Evolutionary conservation across 1,284 basidiomycete species (phyloP).

Genomic region (Malassezia nana): DNA sequence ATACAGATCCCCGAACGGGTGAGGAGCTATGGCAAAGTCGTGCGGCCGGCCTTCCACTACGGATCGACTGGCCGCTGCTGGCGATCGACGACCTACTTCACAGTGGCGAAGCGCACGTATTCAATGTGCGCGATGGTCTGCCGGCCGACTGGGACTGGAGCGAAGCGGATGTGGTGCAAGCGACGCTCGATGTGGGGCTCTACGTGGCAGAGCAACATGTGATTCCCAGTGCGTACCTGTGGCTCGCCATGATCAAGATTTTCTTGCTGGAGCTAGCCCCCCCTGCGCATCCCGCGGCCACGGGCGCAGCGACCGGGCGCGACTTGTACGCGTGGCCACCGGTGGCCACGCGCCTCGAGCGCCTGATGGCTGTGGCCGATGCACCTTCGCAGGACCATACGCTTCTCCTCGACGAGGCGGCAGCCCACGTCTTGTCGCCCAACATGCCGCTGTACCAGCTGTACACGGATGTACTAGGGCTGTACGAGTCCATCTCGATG

Average conservation of each 20-base stretch:
- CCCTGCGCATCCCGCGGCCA: constrained; percentile 16
- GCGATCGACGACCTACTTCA: constrained; percentile 68
- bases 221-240: constrained; percentile 52
- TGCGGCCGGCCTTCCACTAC: constrained; percentile 58
- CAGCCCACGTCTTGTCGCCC: constrained; percentile 18
- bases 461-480: constrained; percentile 77
- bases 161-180: constrained; percentile 67
- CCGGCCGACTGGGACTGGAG: constrained; percentile 67
- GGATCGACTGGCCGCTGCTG: constrained; percentile 62
- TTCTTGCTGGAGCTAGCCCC: constrained; percentile 65
- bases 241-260: constrained; percentile 75
- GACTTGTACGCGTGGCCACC: constrained; percentile 64
- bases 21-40: constrained; percentile 49
- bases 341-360: constrained; percentile 52
- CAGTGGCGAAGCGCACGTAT: constrained; percentile 31
- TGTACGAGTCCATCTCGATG: constrained; percentile 86
- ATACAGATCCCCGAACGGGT: constrained; percentile 32
- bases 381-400: not conserved
- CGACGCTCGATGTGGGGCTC: constrained; percentile 57
- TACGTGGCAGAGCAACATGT: constrained; percentile 33
- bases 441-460: constrained; percentile 68
- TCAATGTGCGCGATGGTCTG: constrained; percentile 60
- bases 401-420: constrained; percentile 35
- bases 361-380: constrained; percentile 19
- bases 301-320: constrained; percentile 33